A percentile compares a stretch with the other conserved stretches of the same genome.
These are phyloP conservation scores for Domatiomyces catenatus DNA, from an alignment of 2,329 filamentous ascomycete genomes.

Conservation along the genomic window DNA sequence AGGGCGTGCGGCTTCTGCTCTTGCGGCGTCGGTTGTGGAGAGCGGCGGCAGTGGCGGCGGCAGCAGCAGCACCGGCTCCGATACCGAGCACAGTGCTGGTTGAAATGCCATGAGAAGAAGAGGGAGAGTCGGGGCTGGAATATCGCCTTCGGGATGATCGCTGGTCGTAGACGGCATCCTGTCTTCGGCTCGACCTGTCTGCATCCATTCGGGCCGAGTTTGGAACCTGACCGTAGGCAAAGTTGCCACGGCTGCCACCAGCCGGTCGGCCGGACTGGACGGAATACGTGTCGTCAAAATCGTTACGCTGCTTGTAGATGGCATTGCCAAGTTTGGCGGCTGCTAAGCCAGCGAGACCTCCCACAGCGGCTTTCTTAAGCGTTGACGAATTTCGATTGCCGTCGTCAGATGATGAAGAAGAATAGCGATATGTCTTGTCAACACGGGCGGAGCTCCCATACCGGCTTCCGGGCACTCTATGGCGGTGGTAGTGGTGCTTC, in stretches of 20 bases:
- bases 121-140: conserved; percentile 9
- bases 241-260: conserved; percentile 21
- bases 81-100: conserved; percentile 11
- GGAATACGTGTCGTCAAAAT: conserved; percentile 47
- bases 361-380: conserved; percentile 38
- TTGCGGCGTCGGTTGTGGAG: conserved; percentile 17
- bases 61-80: conserved; percentile 24
- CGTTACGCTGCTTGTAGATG: conserved; percentile 35
- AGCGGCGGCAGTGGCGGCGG: conserved; percentile 21
- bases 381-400: conserved; percentile 30
- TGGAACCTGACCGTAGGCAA: conserved; percentile 13
- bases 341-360: conserved; percentile 38
- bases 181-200: conserved; percentile 11
- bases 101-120: conserved; percentile 2
- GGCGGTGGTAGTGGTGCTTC: conserved; percentile 40
- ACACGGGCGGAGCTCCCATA: conserved; percentile 32
- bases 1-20: conserved; percentile 22
- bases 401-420: conserved; percentile 36
- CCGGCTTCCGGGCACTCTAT: conserved; percentile 17
- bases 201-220: conserved; percentile 22
- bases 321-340: conserved; percentile 38
- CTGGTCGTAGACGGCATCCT: not conserved
- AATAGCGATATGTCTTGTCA: conserved; percentile 46
- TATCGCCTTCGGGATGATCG: conserved; percentile 3
- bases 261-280: conserved; percentile 34